Evolutionary conservation across 163 green algal species (phyloP).

Genomic region (Coccomyxa subellipsoidea): DNA sequence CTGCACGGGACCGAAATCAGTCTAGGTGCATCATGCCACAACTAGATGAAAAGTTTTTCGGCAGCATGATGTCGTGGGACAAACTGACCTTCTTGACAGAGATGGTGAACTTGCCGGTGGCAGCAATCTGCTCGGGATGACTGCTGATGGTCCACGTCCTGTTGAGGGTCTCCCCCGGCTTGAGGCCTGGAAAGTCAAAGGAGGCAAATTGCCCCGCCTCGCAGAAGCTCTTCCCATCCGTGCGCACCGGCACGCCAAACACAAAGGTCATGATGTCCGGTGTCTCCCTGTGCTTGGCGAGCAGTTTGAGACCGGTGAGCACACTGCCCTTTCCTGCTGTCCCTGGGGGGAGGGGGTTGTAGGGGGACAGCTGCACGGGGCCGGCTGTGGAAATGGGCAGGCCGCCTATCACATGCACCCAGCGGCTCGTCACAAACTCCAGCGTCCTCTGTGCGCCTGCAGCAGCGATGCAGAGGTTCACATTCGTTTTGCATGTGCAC

Average conservation of each 20-base stretch:
- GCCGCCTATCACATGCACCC: constrained; percentile 13
- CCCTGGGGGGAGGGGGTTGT: neutral
- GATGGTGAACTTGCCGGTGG: constrained; percentile 6
- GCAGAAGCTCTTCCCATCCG: neutral
- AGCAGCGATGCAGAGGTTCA: neutral
- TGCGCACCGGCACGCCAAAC: neutral
- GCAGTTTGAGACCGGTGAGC: neutral
- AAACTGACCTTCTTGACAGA: constrained; percentile 2
- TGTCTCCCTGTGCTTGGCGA: neutral
- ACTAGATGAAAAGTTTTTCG: too few species aligned
- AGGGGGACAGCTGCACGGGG: neutral
- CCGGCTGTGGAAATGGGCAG: constrained; percentile 9
- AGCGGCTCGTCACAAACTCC: constrained; percentile 12
- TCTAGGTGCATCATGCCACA: too few species aligned
- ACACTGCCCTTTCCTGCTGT: neutral
- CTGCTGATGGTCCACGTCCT: constrained; percentile 10
- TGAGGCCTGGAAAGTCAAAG: neutral
- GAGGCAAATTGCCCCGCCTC: neutral
- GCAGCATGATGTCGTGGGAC: too few species aligned
- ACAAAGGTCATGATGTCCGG: neutral
- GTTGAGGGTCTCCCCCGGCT: neutral
- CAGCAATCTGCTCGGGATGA: neutral
- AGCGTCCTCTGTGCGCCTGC: constrained; percentile 26
- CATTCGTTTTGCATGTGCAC: too few species aligned
- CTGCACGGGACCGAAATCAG: too few species aligned